These are phyloP conservation scores for Aspergillus egyptiacus DNA, from an alignment of 495 filamentous ascomycete genomes.

Conservation along the genomic window DNA sequence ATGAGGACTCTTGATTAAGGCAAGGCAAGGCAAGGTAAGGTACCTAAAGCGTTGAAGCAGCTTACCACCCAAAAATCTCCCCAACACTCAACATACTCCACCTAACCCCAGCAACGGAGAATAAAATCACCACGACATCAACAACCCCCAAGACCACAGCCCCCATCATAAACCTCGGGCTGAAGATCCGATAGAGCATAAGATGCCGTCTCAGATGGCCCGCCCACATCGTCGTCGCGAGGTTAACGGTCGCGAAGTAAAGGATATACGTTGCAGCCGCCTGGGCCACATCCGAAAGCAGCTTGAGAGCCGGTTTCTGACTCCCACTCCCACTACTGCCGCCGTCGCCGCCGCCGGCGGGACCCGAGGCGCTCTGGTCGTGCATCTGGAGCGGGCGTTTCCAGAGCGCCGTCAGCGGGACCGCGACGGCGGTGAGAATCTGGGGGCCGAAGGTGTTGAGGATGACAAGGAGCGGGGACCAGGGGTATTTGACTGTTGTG, in stretches of 20 bases:
- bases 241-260: conserved; percentile 72
- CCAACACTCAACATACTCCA: conserved; percentile 69
- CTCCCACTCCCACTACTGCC: too few relatives aligned
- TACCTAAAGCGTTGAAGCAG: too few relatives aligned
- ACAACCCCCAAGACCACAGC: conserved; percentile 65
- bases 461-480: conserved; percentile 71
- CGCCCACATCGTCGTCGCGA: conserved; percentile 83
- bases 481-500: conserved; percentile 77
- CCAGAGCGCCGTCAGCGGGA: conserved; percentile 83
- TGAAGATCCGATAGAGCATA: conserved; percentile 97
- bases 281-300: conserved; percentile 63
- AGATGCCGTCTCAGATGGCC: conserved; percentile 81
- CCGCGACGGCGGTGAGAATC: conserved; percentile 69
- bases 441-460: conserved; percentile 88
- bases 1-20: too few relatives aligned
- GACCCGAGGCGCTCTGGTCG: conserved; percentile 20
- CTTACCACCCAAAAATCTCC: conserved; percentile 80
- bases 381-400: conserved; percentile 53
- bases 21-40: too few relatives aligned
- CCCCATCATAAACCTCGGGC: conserved; percentile 81
- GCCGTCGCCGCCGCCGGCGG: too few relatives aligned
- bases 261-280: conserved; percentile 67
- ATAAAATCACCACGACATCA: conserved; percentile 63
- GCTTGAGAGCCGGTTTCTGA: conserved; percentile 37
- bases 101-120: conserved; percentile 65